Percentiles rank a stretch among this genome's conserved stretches.
phyloP scores from a whole-genome alignment of 495 filamentous ascomycete genomes.

The Daldinia caldariorum region DNA sequence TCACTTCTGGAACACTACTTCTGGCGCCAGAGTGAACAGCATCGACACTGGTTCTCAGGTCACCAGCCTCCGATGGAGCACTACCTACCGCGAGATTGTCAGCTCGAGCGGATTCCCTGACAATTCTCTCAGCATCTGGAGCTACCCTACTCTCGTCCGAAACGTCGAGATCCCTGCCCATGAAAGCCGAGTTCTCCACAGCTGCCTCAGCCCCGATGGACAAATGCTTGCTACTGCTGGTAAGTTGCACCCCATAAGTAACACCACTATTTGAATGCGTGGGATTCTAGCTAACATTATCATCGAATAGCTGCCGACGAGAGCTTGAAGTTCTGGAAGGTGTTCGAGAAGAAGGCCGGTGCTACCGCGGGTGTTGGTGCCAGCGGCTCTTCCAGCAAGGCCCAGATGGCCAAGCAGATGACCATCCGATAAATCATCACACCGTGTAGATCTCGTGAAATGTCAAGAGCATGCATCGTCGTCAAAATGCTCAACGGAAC shows the following conservation, averaged over 20 bases:
- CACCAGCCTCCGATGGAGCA: constrained; percentile 93
- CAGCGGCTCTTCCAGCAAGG: constrained; percentile 62
- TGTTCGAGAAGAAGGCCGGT: constrained; percentile 97
- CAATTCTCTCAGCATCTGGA: constrained; percentile 98
- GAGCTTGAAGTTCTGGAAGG: constrained; percentile 99
- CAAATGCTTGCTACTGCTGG: constrained; percentile 95
- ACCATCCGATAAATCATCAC: constrained; percentile 79
- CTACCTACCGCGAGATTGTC: constrained; percentile 96
- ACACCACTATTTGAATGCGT: not conserved
- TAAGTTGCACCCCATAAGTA: constrained; percentile 42
- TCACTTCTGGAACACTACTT: constrained; percentile 99
- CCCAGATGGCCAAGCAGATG: constrained; percentile 91
- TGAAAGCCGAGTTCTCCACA: constrained; percentile 95
- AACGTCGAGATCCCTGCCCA: constrained; percentile 99
- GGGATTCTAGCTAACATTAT: constrained; percentile 29
- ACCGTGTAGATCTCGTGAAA: constrained; percentile 33
- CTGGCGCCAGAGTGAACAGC: constrained; percentile 96
- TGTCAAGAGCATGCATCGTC: constrained; percentile 41
- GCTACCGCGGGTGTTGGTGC: constrained; percentile 67
- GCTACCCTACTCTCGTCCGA: constrained; percentile 93
- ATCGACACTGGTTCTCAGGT: constrained; percentile 98
- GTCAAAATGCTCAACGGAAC: constrained; percentile 43
- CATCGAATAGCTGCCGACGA: constrained; percentile 79
- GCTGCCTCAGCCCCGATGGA: constrained; percentile 92
- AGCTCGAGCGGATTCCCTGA: constrained; percentile 98